Conservation (phyloP, 208 protist genomes). For the Leishmania aethiopica region DNA sequence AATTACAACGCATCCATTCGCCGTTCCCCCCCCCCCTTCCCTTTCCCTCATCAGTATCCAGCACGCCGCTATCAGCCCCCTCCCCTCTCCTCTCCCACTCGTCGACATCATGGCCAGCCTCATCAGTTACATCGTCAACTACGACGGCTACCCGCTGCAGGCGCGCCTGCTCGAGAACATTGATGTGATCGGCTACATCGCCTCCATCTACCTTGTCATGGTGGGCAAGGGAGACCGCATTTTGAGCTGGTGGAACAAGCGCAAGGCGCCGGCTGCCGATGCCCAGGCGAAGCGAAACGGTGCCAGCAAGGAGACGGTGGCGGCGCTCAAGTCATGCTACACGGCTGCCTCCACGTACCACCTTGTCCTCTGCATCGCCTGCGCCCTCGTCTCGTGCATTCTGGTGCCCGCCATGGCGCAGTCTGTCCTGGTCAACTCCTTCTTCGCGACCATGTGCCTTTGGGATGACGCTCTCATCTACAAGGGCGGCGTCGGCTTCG, state of each 20-base stretch:
- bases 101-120: constrained; percentile 22
- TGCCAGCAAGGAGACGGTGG: constrained; percentile 3
- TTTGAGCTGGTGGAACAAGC: constrained; percentile 37
- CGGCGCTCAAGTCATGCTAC: constrained; percentile 31
- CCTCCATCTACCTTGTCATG: constrained; percentile 55
- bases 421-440: constrained; percentile 15
- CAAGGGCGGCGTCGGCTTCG: constrained; percentile 51
- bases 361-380: constrained; percentile 34
- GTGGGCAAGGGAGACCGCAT: constrained; percentile 48
- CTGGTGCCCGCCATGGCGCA: constrained; percentile 38
- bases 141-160: constrained; percentile 45
- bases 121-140: constrained; percentile 29
- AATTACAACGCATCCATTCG: background rate
- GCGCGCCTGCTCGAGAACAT: constrained; percentile 46
- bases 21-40: background rate
- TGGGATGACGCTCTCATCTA: constrained; percentile 43
- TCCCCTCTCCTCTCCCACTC: background rate
- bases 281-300: constrained; percentile 6
- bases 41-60: background rate
- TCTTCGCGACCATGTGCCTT: constrained; percentile 41
- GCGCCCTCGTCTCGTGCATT: constrained; percentile 26
- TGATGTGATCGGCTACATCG: constrained; percentile 56
- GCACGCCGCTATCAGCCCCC: background rate
- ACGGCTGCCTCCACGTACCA: constrained; percentile 46
- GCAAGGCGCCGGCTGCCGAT: background rate